phyloP scores from a whole-genome alignment of 2,329 filamentous ascomycete species.

The Fusarium zealandicum region DNA sequence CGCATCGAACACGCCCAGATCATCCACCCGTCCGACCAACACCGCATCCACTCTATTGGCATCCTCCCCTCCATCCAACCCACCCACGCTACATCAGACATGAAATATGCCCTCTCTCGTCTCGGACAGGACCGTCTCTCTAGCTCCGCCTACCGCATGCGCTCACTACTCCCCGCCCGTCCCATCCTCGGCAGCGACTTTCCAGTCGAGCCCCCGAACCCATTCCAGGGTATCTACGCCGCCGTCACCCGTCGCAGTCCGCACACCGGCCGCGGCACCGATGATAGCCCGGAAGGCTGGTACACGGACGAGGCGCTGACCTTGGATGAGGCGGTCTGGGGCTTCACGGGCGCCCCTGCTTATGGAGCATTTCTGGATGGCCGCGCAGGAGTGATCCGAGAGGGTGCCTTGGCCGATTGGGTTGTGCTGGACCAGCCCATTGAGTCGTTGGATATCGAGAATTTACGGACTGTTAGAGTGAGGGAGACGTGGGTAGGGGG shows the following conservation, averaged over 20 bases:
- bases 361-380: slow-evolving; percentile 66
- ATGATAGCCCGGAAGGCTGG: slow-evolving; percentile 62
- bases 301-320: slow-evolving; percentile 65
- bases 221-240: slow-evolving; percentile 74
- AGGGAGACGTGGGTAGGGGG: slow-evolving; percentile 75
- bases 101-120: slow-evolving; percentile 68
- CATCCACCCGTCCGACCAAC: slow-evolving; percentile 70
- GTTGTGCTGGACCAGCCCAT: slow-evolving; percentile 70
- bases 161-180: slow-evolving; percentile 60
- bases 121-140: slow-evolving; percentile 63
- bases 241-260: slow-evolving; percentile 69
- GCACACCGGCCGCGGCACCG: slow-evolving; percentile 58
- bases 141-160: slow-evolving; percentile 71
- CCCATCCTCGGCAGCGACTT: slow-evolving; percentile 74
- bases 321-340: slow-evolving; percentile 65
- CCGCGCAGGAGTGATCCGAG: slow-evolving; percentile 63
- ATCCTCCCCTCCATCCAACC: slow-evolving; percentile 75
- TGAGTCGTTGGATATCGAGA: slow-evolving; percentile 57
- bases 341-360: slow-evolving; percentile 67
- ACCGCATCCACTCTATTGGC: slow-evolving; percentile 62
- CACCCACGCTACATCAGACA: slow-evolving; percentile 75
- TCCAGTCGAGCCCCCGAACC: slow-evolving; percentile 72
- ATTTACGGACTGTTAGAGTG: slow-evolving; percentile 62
- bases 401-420: slow-evolving; percentile 73
- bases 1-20: slow-evolving; percentile 77